Conservation (phyloP, 2,329 filamentous ascomycete species). For the Monosporascus ibericus region DNA sequence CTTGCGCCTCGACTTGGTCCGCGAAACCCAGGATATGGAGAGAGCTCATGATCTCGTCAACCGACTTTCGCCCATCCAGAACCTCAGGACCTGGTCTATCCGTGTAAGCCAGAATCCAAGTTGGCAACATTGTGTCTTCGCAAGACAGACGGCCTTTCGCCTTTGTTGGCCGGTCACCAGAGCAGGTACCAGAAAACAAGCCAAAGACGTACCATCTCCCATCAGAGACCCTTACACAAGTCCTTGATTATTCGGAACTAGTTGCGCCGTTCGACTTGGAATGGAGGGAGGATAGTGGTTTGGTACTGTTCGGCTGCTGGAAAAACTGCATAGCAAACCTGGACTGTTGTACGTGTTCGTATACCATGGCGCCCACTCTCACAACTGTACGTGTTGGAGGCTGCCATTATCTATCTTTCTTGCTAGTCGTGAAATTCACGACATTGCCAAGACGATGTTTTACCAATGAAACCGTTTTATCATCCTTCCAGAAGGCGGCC, state of each 20-base stretch:
- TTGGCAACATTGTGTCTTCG: too few species aligned
- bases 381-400: slow-evolving; percentile 2
- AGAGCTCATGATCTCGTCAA: not conserved
- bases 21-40: not conserved
- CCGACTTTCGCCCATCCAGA: too few species aligned
- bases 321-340: slow-evolving; percentile 1
- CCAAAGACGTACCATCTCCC: not conserved
- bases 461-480: slow-evolving; percentile 1
- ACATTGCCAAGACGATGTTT: not conserved
- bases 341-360: slow-evolving; percentile 1
- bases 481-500: not conserved
- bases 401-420: slow-evolving; percentile 1
- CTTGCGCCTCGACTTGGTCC: not conserved
- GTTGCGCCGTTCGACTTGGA: too few species aligned
- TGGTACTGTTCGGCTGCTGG: not conserved
- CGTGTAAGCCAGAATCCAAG: too few species aligned
- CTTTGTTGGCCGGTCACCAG: not conserved
- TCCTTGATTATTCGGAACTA: too few species aligned
- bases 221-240: too few species aligned
- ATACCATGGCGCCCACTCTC: slow-evolving; percentile 1
- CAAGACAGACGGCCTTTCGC: too few species aligned
- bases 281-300: too few species aligned
- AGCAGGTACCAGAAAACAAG: not conserved
- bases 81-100: too few species aligned
- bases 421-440: not conserved